Evolutionary conservation across 768 basidiomycete species (phyloP).

Genomic region (Sporobolomyces pararoseus): DNA sequence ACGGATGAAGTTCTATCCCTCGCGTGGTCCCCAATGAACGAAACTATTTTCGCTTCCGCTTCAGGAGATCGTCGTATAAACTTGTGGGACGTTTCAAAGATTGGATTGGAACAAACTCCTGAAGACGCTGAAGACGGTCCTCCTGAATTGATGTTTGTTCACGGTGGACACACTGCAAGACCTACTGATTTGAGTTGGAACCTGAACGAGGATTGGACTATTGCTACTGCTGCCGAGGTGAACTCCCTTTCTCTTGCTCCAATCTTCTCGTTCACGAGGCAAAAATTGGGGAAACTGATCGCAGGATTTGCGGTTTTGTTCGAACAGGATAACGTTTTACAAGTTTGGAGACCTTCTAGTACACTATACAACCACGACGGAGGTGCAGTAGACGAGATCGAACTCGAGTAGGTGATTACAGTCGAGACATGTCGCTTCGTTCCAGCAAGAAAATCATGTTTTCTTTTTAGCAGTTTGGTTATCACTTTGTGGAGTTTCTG

Average conservation of each 20-base stretch:
- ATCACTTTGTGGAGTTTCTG: too few species aligned
- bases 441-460: too few species aligned
- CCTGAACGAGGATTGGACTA: constrained; percentile 43
- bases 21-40: constrained; percentile 89
- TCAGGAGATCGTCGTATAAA: constrained; percentile 90
- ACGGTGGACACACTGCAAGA: constrained; percentile 65
- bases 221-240: constrained; percentile 61
- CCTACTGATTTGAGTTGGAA: constrained; percentile 91
- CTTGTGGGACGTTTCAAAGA: constrained; percentile 86
- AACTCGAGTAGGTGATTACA: constrained; percentile 31
- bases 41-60: constrained; percentile 88
- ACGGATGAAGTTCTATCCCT: constrained; percentile 91
- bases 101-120: constrained; percentile 92
- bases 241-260: background rate
- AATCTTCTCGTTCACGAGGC: too few species aligned
- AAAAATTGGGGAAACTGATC: too few species aligned
- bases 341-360: constrained; percentile 89
- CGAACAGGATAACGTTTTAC: constrained; percentile 81
- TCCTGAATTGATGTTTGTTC: constrained; percentile 90
- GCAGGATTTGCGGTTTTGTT: too few species aligned
- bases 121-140: constrained; percentile 98
- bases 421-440: background rate
- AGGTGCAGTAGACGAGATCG: constrained; percentile 25
- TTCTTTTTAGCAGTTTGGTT: too few species aligned
- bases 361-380: constrained; percentile 31